A percentile compares a stretch with the other conserved stretches of the same genome.
phyloP scores from a whole-genome alignment of 768 basidiomycete species.

The Trametes gibbosa region DNA sequence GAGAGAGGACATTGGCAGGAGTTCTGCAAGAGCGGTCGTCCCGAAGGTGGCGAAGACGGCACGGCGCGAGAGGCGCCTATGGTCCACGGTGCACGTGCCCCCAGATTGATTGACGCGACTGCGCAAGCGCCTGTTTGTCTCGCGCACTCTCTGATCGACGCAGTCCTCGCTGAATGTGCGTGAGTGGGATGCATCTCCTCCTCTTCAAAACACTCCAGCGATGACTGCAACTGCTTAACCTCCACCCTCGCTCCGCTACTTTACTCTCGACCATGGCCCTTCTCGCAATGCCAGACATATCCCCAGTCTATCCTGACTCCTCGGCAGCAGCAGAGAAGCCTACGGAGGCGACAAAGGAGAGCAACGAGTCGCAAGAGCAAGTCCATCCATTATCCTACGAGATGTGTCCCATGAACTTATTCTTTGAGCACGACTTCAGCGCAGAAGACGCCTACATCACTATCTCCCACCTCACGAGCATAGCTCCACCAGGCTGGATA shows the following conservation, averaged over 20 bases:
- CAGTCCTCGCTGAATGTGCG: not conserved
- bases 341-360: too few relatives aligned
- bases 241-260: not conserved
- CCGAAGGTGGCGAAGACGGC: not conserved
- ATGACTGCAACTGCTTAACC: too few relatives aligned
- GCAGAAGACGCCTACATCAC: slow-evolving; percentile 2
- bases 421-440: not conserved
- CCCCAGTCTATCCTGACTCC: not conserved
- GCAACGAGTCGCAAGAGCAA: too few relatives aligned
- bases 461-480: not conserved
- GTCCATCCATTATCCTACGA: too few relatives aligned
- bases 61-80: slow-evolving; percentile 10
- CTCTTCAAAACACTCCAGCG: too few relatives aligned
- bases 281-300: not conserved
- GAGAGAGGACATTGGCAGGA: slow-evolving; percentile 8
- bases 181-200: too few relatives aligned
- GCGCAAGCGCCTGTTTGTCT: not conserved
- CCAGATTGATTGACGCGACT: slow-evolving; percentile 4
- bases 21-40: slow-evolving; percentile 6
- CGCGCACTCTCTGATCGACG: not conserved
- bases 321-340: too few relatives aligned
- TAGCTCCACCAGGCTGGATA: slow-evolving; percentile 34
- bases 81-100: slow-evolving; percentile 17
- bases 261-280: not conserved
- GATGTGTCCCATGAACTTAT: too few relatives aligned